These are phyloP conservation scores for Solidago caesia DNA, from an alignment of 129 eudicot genomes.

Conservation along the genomic window DNA sequence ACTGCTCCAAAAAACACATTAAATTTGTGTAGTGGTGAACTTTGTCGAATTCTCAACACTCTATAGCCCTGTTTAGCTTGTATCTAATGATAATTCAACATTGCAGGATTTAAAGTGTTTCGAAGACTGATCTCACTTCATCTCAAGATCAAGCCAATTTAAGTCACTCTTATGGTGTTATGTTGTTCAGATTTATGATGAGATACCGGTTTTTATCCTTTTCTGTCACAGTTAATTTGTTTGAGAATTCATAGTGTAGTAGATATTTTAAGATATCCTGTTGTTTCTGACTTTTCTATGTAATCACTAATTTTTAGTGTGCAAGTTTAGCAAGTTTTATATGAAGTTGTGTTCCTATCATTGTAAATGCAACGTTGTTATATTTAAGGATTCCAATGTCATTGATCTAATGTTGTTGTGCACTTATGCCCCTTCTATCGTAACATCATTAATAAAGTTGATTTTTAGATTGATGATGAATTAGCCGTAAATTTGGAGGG, in stretches of 20 bases:
- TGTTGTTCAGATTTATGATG: not conserved
- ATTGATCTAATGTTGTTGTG: too few relatives aligned
- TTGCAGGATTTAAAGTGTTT: conserved; percentile 94
- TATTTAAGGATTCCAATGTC: too few relatives aligned
- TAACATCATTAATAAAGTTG: too few relatives aligned
- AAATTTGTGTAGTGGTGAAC: too few relatives aligned
- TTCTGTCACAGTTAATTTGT: not conserved
- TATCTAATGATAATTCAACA: not conserved
- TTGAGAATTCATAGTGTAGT: not conserved
- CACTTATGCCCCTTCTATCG: too few relatives aligned
- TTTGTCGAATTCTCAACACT: not conserved
- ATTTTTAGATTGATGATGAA: too few relatives aligned
- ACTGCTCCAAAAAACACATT: too few relatives aligned
- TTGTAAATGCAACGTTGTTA: too few relatives aligned
- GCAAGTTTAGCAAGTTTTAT: too few relatives aligned
- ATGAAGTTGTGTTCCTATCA: too few relatives aligned
- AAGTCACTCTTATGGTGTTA: conserved; percentile 15
- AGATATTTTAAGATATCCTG: not conserved
- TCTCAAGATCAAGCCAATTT: conserved; percentile 95
- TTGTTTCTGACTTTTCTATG: not conserved
- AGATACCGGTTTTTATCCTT: not conserved
- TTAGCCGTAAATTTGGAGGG: too few relatives aligned
- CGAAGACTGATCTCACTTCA: conserved; percentile 73
- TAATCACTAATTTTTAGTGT: not conserved
- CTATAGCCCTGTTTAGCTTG: not conserved